These are phyloP conservation scores for Taphrina deformans DNA, from an alignment of 1,139 yeast species.

Conservation along the genomic window DNA sequence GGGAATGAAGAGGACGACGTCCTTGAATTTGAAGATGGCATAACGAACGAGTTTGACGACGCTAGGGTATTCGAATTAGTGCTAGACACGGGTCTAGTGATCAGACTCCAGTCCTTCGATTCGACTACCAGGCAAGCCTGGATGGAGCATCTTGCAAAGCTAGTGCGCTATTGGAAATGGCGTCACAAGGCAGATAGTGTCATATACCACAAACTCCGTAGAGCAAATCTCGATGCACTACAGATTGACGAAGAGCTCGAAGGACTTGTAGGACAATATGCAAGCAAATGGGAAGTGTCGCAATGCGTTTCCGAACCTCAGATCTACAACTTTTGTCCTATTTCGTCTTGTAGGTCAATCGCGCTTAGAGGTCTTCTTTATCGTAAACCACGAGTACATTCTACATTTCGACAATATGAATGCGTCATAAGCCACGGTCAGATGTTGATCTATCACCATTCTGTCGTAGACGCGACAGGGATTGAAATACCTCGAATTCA, in stretches of 20 bases:
- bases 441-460: slow-evolving; percentile 46
- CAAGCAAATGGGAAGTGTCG: slow-evolving; percentile 57
- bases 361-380: slow-evolving; percentile 63
- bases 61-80: slow-evolving; percentile 56
- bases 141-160: slow-evolving; percentile 54
- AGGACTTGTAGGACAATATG: slow-evolving; percentile 55
- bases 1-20: slow-evolving; percentile 34
- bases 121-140: slow-evolving; percentile 60
- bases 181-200: slow-evolving; percentile 52
- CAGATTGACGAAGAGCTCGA: slow-evolving; percentile 61
- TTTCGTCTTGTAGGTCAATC: slow-evolving; percentile 62
- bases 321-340: slow-evolving; percentile 57
- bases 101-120: slow-evolving; percentile 63
- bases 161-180: slow-evolving; percentile 62
- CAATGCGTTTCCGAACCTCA: slow-evolving; percentile 57
- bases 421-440: slow-evolving; percentile 72
- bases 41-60: slow-evolving; percentile 45
- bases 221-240: slow-evolving; percentile 53
- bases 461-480: slow-evolving; percentile 47
- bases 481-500: slow-evolving; percentile 33
- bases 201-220: slow-evolving; percentile 49
- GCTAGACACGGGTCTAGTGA: slow-evolving; percentile 52
- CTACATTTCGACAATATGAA: slow-evolving; percentile 61
- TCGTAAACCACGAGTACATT: slow-evolving; percentile 67
- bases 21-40: slow-evolving; percentile 42